phyloP scores from a whole-genome alignment of 306 rosid genomes.

The Rubus idaeus region DNA sequence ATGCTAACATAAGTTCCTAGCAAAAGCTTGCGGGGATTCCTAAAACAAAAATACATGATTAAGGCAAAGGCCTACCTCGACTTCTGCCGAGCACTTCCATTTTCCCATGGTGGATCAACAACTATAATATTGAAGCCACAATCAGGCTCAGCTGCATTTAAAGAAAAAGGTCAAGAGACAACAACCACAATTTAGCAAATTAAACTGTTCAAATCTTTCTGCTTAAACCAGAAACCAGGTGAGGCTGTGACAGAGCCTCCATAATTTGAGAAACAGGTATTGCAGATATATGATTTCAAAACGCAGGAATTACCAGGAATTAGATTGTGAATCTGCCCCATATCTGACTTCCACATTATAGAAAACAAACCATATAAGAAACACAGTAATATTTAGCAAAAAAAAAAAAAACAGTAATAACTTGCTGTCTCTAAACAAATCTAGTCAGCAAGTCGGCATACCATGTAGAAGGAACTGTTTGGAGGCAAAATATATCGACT shows the following conservation, averaged over 20 bases:
- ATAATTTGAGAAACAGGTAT: not conserved
- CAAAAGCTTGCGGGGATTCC: not conserved
- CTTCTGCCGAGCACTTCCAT: constrained; percentile 88
- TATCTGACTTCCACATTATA: constrained; percentile 85
- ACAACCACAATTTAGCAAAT: not conserved
- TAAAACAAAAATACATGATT: not conserved
- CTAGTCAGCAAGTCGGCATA: constrained; percentile 30
- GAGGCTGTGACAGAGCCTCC: too few relatives aligned
- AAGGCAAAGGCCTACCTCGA: constrained; percentile 39
- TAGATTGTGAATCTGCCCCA: constrained; percentile 83
- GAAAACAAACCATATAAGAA: constrained; percentile 52
- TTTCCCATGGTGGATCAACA: constrained; percentile 97
- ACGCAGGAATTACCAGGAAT: constrained; percentile 77
- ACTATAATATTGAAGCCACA: constrained; percentile 77
- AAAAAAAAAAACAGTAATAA: too few relatives aligned
- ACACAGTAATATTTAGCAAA: not conserved
- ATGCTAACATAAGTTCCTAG: not conserved
- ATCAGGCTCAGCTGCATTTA: constrained; percentile 47
- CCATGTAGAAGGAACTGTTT: constrained; percentile 86
- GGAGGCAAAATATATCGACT: constrained; percentile 58
- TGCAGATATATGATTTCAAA: constrained; percentile 21
- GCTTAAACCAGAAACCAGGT: too few relatives aligned
- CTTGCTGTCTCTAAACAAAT: not conserved
- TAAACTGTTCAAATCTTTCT: not conserved
- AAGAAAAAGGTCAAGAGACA: constrained; percentile 1